Base-by-base conservation (phyloP, 768 basidiomycete species). In the Cantharellus anzutake region DNA sequence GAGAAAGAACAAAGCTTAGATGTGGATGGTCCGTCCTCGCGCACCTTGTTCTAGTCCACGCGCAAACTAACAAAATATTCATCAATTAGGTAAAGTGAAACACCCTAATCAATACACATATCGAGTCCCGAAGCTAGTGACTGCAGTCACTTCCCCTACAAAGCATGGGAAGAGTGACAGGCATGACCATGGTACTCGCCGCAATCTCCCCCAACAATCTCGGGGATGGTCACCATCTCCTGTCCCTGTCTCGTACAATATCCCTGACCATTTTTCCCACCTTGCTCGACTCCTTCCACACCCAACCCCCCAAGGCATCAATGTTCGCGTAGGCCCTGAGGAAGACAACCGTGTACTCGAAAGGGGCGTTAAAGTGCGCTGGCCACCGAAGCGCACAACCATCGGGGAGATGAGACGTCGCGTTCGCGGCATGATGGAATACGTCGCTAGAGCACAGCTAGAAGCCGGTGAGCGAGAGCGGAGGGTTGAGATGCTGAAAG, bases 71-170 rank as follows among this genome's bases (percentile, higher is more conserved):
- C 29, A 11, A 29, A 11, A 48, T 11, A 11, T 48, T 48, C 44
- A 29, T 29, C 20, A 29, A 29, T 29, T 29, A 42, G 56, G 40
- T 16, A 57, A 63, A 63, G 56, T 16, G 39, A 63, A 63, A 42
- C 62, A 63, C 38, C 63, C 62, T 38, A 63, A 63, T 41, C 62
- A 63, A 48, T 63, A 63, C 51, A 63, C 62, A 5, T 63, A 63
- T 39, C 62, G 62, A 37, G 52, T 58, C 57, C 57, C 39, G n/a
- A 41, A 41, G 35, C 48, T 4, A 14, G 48, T 29, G 44, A 41
- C 4, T 34, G 11, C 5, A 48, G 56, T 16, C 41, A 53, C 4
- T 37, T 37, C 11, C 52, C 52, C 40, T 1, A 5, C 56, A 5
- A 57, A 38, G 42, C 56, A 37, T 7, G 41, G 5, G 5, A 35